phyloP scores from a whole-genome alignment of 2,329 filamentous ascomycete species.

The Hysterium pulicare region DNA sequence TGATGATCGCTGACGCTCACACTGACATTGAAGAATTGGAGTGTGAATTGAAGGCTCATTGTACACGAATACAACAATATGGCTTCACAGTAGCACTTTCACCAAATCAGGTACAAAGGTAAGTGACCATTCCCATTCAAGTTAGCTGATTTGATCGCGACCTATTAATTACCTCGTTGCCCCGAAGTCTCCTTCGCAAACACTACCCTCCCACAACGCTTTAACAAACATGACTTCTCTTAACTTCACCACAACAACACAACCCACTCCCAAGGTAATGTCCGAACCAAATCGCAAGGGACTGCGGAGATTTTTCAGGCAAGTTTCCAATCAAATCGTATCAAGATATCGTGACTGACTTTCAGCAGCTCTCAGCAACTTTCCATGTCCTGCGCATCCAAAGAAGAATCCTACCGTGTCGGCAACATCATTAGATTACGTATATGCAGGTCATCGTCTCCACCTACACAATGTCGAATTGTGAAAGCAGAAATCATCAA shows the following conservation, averaged over 20 bases:
- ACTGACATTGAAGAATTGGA: no score
- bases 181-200: no score
- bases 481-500: constrained; percentile 7
- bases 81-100: no score
- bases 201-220: no score
- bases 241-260: not conserved
- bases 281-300: not conserved
- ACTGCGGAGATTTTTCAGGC: not conserved
- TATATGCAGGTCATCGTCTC: not conserved
- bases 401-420: not conserved
- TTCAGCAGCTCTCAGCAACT: not conserved
- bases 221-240: no score
- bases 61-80: no score
- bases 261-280: not conserved
- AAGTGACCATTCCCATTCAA: no score
- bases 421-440: not conserved
- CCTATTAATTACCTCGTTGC: no score
- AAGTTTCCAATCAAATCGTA: not conserved
- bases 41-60: no score
- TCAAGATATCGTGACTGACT: not conserved
- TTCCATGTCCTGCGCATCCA: not conserved
- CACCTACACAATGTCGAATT: not conserved
- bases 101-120: no score
- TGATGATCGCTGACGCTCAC: no score
- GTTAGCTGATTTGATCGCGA: no score